Conservation (phyloP, 345 rosid genomes). For the Dipteronia sinensis region DNA sequence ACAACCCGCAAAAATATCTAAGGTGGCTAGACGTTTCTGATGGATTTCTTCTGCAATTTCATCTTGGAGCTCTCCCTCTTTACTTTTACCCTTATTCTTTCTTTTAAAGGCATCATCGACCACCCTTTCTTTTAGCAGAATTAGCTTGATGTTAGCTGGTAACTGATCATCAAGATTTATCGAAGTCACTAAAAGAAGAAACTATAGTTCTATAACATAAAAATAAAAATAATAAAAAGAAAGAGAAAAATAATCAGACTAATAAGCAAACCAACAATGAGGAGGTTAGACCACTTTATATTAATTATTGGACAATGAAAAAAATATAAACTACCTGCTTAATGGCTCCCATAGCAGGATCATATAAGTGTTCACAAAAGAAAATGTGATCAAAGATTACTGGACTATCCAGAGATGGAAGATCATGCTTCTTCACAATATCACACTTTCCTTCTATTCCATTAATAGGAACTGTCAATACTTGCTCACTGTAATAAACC, state of each 20-base stretch:
- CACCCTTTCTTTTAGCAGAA: conserved; percentile 35
- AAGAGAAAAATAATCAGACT: no score
- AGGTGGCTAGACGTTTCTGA: conserved; percentile 41
- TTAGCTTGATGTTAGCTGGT: conserved; percentile 52
- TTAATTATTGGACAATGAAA: not conserved
- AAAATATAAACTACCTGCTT: conserved; percentile 53
- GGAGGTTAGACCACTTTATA: conserved; percentile 37
- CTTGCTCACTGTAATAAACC: conserved; percentile 74
- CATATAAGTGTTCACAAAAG: no score
- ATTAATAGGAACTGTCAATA: conserved; percentile 33
- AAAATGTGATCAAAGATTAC: no score
- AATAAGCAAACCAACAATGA: not conserved
- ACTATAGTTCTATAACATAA: no score
- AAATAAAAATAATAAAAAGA: not conserved
- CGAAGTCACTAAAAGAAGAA: conserved; percentile 18
- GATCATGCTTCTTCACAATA: conserved; percentile 64
- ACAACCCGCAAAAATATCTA: conserved; percentile 61
- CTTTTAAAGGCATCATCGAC: conserved; percentile 46
- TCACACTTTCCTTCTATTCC: conserved; percentile 77
- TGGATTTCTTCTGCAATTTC: conserved; percentile 28
- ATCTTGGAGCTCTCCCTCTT: conserved; percentile 42
- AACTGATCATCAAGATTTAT: conserved; percentile 42
- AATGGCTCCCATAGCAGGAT: no score
- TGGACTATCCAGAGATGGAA: conserved; percentile 30
- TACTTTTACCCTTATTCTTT: conserved; percentile 75